Conservation (phyloP, 2,329 filamentous ascomycete species). For the Colletotrichum costaricense region DNA sequence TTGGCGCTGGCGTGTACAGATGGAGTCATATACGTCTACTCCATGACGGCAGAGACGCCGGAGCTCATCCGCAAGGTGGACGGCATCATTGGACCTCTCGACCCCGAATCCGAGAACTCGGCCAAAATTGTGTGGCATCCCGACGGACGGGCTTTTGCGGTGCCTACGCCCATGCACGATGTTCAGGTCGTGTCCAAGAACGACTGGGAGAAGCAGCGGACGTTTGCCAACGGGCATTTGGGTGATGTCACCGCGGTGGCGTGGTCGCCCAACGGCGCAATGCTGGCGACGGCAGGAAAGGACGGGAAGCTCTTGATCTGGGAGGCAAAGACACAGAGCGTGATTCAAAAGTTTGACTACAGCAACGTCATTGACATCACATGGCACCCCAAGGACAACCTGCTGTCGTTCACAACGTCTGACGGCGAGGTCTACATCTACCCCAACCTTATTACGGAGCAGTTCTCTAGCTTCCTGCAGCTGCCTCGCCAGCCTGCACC, state of each 20-base stretch:
- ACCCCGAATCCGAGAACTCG: constrained; percentile 81
- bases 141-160: constrained; percentile 90
- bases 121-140: constrained; percentile 90
- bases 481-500: constrained; percentile 79
- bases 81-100: constrained; percentile 82
- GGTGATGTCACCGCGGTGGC: constrained; percentile 87
- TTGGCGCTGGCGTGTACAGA: constrained; percentile 88
- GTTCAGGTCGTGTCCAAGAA: constrained; percentile 88
- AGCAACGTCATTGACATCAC: constrained; percentile 85
- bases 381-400: constrained; percentile 93
- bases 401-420: constrained; percentile 90
- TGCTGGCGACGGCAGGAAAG: constrained; percentile 78
- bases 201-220: constrained; percentile 88
- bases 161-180: constrained; percentile 83
- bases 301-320: constrained; percentile 82
- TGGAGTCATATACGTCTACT: constrained; percentile 91
- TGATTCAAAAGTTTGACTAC: constrained; percentile 83
- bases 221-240: constrained; percentile 82
- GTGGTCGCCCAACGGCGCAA: constrained; percentile 95
- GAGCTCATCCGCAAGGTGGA: constrained; percentile 86
- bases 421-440: constrained; percentile 96
- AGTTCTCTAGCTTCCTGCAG: constrained; percentile 67
- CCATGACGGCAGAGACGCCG: constrained; percentile 80
- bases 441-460: constrained; percentile 72
- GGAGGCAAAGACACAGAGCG: constrained; percentile 88